Evolutionary conservation across 306 rosid species (phyloP), one percentile per base, ranked within the genome.

Genomic region (Lotus japonicus): DNA sequence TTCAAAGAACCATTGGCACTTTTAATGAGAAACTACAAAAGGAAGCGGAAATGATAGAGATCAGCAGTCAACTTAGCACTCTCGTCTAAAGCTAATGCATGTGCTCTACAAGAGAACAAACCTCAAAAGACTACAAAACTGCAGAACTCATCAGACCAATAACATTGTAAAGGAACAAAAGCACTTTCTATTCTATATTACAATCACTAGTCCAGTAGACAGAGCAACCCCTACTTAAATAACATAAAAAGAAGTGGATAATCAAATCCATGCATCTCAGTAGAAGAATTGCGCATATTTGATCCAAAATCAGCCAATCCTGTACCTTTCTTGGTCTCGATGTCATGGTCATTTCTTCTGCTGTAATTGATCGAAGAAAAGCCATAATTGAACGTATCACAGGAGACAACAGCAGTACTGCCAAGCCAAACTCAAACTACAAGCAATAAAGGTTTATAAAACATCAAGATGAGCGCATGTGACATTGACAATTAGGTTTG

Each of bases 331-430:
- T 86, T 3, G 99, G 90, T 80, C 88, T 95, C 51, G 95, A 95
- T 77, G 95, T 84, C 97, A 84, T 88, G 53, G 89, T 64, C 91
- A 88, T 81, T 74, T 85, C 96, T 74, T 90, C 99, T 7, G 88
- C 87, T 46, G 81, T 84, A 67, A 95, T 95, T 45, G 99, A 90
- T 65, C 83, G 95, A 50, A 90, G 90, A 81, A 95, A 95, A 72
- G 99, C 99, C 89, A 87, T 84, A 75, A 90, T 90, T 58, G 99
- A 88, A 75, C 97, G 90, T 79, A 90, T 85, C 77, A 95, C 97
- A 42, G 90, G 97, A 77, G 97, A 88, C 76, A 90, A 78, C 72
- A 95, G 76, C 48, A 95, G 82, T 74, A 90, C 99, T 2, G 97
- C 95, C 71, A 90, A 78, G 52, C 99, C 99, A 66, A 95, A 95